Evolutionary conservation across 2,329 filamentous ascomycete species (phyloP).

Genomic region (Chaetomium sp.): DNA sequence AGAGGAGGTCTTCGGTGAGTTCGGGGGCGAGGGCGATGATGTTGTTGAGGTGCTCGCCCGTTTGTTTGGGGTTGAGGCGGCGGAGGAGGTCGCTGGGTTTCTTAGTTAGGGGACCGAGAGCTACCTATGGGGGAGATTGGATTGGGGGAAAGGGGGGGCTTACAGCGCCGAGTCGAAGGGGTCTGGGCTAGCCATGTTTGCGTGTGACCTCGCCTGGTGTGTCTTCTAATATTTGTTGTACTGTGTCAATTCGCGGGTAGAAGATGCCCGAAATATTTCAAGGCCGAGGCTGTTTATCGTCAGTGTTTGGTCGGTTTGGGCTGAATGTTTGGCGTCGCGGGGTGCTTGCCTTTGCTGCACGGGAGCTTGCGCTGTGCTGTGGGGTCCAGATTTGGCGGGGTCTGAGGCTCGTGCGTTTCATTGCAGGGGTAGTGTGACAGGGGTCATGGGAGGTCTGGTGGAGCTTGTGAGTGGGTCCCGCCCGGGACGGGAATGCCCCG

Average conservation of each 20-base stretch:
- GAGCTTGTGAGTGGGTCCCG: background rate
- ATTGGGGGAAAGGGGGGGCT: constrained; percentile 26
- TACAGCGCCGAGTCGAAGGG: constrained; percentile 74
- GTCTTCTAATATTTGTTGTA: background rate
- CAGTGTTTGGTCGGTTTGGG: background rate
- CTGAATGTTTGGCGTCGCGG: constrained; percentile 7
- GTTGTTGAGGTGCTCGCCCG: constrained; percentile 75
- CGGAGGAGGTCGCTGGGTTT: constrained; percentile 82
- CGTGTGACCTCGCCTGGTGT: background rate
- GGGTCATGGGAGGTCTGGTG: background rate
- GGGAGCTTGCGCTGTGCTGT: background rate
- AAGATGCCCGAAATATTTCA: background rate
- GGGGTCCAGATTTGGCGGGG: constrained; percentile 7
- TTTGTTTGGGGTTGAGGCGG: constrained; percentile 91
- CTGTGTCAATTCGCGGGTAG: background rate
- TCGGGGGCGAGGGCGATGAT: constrained; percentile 86
- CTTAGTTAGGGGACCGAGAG: background rate
- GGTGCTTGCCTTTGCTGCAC: constrained; percentile 4
- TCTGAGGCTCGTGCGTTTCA: constrained; percentile 16
- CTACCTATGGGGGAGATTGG: background rate
- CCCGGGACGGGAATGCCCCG: too few species aligned
- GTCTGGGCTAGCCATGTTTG: constrained; percentile 41
- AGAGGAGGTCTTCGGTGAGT: constrained; percentile 94
- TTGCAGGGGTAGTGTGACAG: constrained; percentile 1
- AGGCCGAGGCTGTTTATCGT: background rate